A percentile compares a stretch with the other conserved stretches of the same genome.
Evolutionary conservation across 179 eudicot species (phyloP).

Genomic region (Silene vulgaris): DNA sequence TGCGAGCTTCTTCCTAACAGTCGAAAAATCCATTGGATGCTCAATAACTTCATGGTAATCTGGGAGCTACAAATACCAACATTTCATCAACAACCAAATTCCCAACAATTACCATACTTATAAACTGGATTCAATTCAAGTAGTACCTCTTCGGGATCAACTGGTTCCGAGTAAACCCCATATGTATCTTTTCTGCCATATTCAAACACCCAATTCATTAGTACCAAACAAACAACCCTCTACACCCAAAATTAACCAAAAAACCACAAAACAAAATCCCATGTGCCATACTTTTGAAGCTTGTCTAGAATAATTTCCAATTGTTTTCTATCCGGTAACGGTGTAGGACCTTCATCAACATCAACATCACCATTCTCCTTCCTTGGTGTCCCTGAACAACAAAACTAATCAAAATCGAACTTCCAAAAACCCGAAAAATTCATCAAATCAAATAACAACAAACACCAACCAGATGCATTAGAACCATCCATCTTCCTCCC

Average conservation of each 20-base stretch:
- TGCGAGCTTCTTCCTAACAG: conserved; percentile 74
- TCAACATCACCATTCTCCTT: conserved; percentile 16
- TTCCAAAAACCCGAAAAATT: not conserved
- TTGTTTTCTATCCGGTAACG: conserved; percentile 74
- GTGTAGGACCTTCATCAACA: conserved; percentile 24
- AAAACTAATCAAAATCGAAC: conserved; percentile 7
- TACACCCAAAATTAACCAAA: not conserved
- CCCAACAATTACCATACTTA: not conserved
- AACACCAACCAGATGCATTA: conserved; percentile 48
- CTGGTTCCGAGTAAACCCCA: conserved; percentile 93
- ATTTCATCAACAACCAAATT: conserved; percentile 20
- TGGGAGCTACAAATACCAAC: conserved; percentile 67
- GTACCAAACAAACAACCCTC: conserved; percentile 5
- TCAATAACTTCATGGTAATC: conserved; percentile 82
- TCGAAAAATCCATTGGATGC: conserved; percentile 88
- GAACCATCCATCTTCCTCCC: conserved; percentile 33
- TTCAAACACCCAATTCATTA: conserved; percentile 25
- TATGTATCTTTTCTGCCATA: conserved; percentile 92
- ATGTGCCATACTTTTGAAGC: conserved; percentile 71
- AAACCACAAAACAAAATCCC: not conserved
- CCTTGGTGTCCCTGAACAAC: conserved; percentile 33
- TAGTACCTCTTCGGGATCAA: conserved; percentile 94
- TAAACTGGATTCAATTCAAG: not conserved
- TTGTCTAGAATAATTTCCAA: conserved; percentile 81
- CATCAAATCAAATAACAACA: not conserved